These are phyloP conservation scores for Paramecium tetraurelia DNA, from an alignment of 73 alveolate genomes.

Conservation along the genomic window DNA sequence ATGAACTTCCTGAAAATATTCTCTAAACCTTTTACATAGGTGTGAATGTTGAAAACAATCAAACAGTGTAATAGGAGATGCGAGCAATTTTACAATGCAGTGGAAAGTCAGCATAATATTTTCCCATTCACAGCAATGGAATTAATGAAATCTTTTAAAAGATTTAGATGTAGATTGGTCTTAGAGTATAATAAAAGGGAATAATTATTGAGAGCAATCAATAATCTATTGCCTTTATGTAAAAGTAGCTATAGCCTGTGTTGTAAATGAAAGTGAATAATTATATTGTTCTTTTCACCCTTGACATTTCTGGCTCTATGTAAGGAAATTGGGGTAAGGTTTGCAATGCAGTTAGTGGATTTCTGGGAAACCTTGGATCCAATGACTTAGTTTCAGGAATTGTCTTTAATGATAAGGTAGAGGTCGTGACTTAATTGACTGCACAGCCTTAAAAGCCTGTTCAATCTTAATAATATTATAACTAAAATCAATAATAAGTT, in stretches of 20 bases:
- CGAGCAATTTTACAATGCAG: neutral
- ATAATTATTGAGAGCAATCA: neutral
- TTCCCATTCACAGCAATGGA: neutral
- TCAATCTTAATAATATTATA: neutral
- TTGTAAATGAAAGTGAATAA: neutral
- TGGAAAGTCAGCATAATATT: neutral
- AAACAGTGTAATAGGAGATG: neutral
- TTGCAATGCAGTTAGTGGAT: neutral
- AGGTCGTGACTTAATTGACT: neutral
- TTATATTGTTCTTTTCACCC: neutral
- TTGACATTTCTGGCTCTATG: slow-evolving; percentile 13
- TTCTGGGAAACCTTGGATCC: neutral
- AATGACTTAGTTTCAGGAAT: neutral
- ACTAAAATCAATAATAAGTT: neutral
- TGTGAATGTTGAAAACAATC: neutral
- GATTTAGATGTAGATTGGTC: neutral
- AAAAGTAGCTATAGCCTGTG: neutral
- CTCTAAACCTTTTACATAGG: neutral
- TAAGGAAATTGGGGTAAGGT: neutral
- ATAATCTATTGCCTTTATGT: neutral
- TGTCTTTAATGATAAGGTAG: neutral
- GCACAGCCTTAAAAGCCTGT: neutral
- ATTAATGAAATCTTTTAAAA: neutral
- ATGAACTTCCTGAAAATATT: neutral
- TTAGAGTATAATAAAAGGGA: neutral